These are phyloP conservation scores for Cercophora newfieldiana DNA, from an alignment of 495 filamentous ascomycete species.

Conservation along the genomic window DNA sequence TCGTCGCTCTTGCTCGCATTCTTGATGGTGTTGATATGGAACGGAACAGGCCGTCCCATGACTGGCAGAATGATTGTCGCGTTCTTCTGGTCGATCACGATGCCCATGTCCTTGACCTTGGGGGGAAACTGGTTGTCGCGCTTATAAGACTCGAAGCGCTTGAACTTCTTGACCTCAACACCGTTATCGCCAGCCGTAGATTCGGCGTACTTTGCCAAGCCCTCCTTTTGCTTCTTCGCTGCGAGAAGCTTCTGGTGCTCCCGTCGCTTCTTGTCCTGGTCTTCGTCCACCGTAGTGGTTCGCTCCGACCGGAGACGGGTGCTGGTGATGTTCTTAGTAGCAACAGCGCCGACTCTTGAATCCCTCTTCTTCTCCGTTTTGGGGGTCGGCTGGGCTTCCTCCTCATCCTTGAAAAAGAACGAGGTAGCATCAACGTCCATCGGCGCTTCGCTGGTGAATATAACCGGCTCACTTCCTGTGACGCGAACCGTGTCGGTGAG, in stretches of 20 bases:
- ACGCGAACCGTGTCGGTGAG: slow-evolving; percentile 93
- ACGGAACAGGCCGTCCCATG: slow-evolving; percentile 96
- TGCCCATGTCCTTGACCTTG: slow-evolving; percentile 76
- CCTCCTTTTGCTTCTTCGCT: slow-evolving; percentile 82
- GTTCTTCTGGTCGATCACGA: slow-evolving; percentile 88
- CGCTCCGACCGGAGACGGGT: slow-evolving; percentile 91
- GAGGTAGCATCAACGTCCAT: slow-evolving; percentile 87
- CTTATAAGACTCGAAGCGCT: slow-evolving; percentile 98
- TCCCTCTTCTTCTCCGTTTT: slow-evolving; percentile 88
- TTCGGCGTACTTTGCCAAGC: slow-evolving; percentile 75
- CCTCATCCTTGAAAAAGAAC: slow-evolving; percentile 95
- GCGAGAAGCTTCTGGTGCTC: slow-evolving; percentile 94
- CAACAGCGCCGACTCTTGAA: slow-evolving; percentile 75
- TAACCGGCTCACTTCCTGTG: slow-evolving; percentile 67
- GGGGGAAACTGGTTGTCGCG: slow-evolving; percentile 91
- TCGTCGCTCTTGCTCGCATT: slow-evolving; percentile 95
- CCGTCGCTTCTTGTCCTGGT: slow-evolving; percentile 80
- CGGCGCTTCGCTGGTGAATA: slow-evolving; percentile 91
- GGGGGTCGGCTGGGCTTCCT: slow-evolving; percentile 63
- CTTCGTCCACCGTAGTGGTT: slow-evolving; percentile 80
- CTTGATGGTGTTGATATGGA: slow-evolving; percentile 99
- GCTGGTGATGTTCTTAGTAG: slow-evolving; percentile 88
- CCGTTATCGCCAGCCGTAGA: slow-evolving; percentile 84
- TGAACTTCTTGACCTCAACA: slow-evolving; percentile 93
- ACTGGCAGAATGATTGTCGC: slow-evolving; percentile 90